These are phyloP conservation scores for Monosporozyma solicola DNA, from an alignment of 805 yeast species.

Conservation along the genomic window DNA sequence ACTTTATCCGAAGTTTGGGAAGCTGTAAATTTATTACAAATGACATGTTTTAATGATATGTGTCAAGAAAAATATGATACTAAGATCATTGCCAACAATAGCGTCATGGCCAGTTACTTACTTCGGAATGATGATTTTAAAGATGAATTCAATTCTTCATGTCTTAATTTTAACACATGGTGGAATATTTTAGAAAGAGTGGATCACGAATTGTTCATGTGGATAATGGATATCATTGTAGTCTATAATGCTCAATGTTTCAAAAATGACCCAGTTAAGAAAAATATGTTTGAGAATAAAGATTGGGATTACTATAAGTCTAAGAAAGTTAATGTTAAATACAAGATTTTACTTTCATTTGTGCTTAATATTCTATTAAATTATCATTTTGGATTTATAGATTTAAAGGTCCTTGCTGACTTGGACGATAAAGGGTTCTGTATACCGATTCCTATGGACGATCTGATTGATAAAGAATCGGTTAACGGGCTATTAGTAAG, in stretches of 20 bases:
- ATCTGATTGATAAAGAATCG: constrained; percentile 13
- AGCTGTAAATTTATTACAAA: constrained; percentile 24
- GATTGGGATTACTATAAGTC: constrained; percentile 29
- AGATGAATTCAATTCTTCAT: constrained; percentile 25
- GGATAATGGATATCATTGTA: constrained; percentile 29
- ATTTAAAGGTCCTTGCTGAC: constrained; percentile 24
- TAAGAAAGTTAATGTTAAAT: constrained; percentile 31
- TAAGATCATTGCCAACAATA: constrained; percentile 26
- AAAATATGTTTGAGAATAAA: constrained; percentile 13
- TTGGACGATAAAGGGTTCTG: constrained; percentile 18
- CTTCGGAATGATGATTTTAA: constrained; percentile 25
- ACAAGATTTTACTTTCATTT: constrained; percentile 35
- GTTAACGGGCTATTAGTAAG: constrained; percentile 23
- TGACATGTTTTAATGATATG: constrained; percentile 26
- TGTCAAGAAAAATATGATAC: constrained; percentile 25
- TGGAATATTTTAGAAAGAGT: constrained; percentile 28
- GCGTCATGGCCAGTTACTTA: constrained; percentile 26
- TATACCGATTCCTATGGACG: constrained; percentile 24
- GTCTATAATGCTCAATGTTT: constrained; percentile 30
- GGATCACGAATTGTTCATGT: constrained; percentile 26
- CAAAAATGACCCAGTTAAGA: constrained; percentile 26
- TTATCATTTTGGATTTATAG: constrained; percentile 43
- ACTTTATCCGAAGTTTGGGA: constrained; percentile 24
- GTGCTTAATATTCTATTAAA: constrained; percentile 36
- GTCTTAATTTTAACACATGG: constrained; percentile 26